Conservation (phyloP, 805 yeast genomes). For the Lipomyces orientalis region DNA sequence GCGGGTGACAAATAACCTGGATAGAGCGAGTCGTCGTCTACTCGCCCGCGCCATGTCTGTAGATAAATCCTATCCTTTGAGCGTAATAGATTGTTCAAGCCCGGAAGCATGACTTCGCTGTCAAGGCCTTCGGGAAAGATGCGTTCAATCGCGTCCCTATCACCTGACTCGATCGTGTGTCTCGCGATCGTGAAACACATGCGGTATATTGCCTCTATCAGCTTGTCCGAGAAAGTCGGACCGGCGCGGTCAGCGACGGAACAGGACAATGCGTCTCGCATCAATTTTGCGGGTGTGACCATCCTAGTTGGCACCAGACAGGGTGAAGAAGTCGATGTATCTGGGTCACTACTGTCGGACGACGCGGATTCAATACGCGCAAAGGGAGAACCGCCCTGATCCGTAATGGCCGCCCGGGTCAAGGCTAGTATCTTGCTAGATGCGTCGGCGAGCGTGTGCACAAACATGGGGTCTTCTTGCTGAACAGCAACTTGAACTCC, state of each 20-base stretch:
- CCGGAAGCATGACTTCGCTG: not conserved
- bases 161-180: not conserved
- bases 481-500: conserved; percentile 15
- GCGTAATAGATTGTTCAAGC: not conserved
- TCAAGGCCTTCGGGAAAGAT: conserved; percentile 15
- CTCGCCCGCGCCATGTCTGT: not conserved
- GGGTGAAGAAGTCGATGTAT: not conserved
- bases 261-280: not conserved
- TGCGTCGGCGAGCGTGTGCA: conserved; percentile 11
- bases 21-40: not conserved
- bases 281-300: not conserved
- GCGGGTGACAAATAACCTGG: conserved; percentile 10
- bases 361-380: not conserved
- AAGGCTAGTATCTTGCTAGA: conserved; percentile 11
- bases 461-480: not conserved
- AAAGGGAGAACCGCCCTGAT: not conserved
- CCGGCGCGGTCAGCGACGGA: not conserved
- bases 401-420: conserved; percentile 8
- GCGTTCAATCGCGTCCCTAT: conserved; percentile 2
- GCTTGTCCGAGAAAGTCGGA: conserved; percentile 4
- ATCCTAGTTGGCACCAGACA: not conserved
- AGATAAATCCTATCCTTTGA: not conserved
- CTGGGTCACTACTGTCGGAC: not conserved
- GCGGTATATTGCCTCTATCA: conserved; percentile 17
- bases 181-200: conserved; percentile 19